phyloP scores from a whole-genome alignment of 1,284 basidiomycete species.

The Exsudoporus floridanus region DNA sequence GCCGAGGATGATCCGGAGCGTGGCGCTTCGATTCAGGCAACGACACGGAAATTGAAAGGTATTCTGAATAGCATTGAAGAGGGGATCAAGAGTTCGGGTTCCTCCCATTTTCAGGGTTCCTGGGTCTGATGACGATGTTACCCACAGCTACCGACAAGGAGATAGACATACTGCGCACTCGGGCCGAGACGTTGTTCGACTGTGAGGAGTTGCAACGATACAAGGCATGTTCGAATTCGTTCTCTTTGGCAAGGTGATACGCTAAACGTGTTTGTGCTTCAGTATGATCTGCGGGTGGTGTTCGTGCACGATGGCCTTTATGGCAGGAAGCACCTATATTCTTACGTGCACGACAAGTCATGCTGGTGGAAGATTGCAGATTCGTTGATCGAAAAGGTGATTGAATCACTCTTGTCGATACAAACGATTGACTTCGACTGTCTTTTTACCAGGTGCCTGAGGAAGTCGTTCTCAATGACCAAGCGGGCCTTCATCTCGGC shows the following conservation, averaged over 20 bases:
- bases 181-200: slow-evolving; percentile 50
- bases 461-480: slow-evolving; percentile 62
- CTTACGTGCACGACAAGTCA: slow-evolving; percentile 64
- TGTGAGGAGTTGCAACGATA: slow-evolving; percentile 60
- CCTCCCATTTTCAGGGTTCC: not conserved
- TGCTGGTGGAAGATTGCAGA: slow-evolving; percentile 82
- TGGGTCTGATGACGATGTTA: not conserved
- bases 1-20: slow-evolving; percentile 48
- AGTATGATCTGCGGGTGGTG: slow-evolving; percentile 78
- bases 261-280: not conserved
- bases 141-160: slow-evolving; percentile 51
- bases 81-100: slow-evolving; percentile 50
- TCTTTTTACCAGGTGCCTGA: slow-evolving; percentile 55
- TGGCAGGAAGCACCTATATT: slow-evolving; percentile 71
- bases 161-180: slow-evolving; percentile 45
- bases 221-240: slow-evolving; percentile 46
- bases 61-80: slow-evolving; percentile 53
- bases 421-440: not conserved
- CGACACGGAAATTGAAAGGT: slow-evolving; percentile 48
- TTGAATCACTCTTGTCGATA: not conserved
- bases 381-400: slow-evolving; percentile 59
- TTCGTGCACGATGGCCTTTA: slow-evolving; percentile 72
- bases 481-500: slow-evolving; percentile 65
- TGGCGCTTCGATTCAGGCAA: slow-evolving; percentile 42
- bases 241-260: not conserved